Conservation (phyloP, 116 monocot species). For the Iris pallida region DNA sequence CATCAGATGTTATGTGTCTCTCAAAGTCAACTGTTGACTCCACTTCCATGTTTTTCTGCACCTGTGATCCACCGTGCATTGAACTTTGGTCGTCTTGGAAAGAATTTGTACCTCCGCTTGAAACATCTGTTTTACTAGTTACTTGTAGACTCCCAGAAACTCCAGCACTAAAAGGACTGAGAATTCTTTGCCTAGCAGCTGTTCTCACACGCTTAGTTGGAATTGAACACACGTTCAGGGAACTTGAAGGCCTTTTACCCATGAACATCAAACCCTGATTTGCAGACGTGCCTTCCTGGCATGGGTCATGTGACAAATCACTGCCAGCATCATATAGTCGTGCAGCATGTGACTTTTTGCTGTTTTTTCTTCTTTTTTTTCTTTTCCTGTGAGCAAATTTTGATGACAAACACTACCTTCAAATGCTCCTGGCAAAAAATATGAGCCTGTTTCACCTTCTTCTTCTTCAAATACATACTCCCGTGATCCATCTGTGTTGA, state of each 20-base stretch:
- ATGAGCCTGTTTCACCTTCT: conserved; percentile 67
- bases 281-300: conserved; percentile 43
- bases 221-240: conserved; percentile 44
- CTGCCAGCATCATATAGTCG: conserved; percentile 36
- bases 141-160: conserved; percentile 33
- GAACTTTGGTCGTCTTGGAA: conserved; percentile 85
- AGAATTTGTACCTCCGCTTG: conserved; percentile 88
- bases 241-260: conserved; percentile 53
- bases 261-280: conserved; percentile 24
- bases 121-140: conserved; percentile 79
- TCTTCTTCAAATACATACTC: conserved; percentile 50
- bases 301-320: conserved; percentile 48
- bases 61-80: conserved; percentile 46
- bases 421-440: conserved; percentile 36
- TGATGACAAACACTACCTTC: conserved; percentile 46
- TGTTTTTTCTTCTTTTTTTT: conserved; percentile 53
- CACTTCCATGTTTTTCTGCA: conserved; percentile 58
- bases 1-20: conserved; percentile 44
- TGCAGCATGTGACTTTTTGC: conserved; percentile 34
- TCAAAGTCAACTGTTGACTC: conserved; percentile 77
- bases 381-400: conserved; percentile 27
- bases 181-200: conserved; percentile 60
- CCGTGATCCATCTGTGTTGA: conserved; percentile 34
- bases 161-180: conserved; percentile 44
- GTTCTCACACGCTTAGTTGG: conserved; percentile 82